Conservation (phyloP, 1,284 basidiomycete species). For the Ganoderma sinense region DNA sequence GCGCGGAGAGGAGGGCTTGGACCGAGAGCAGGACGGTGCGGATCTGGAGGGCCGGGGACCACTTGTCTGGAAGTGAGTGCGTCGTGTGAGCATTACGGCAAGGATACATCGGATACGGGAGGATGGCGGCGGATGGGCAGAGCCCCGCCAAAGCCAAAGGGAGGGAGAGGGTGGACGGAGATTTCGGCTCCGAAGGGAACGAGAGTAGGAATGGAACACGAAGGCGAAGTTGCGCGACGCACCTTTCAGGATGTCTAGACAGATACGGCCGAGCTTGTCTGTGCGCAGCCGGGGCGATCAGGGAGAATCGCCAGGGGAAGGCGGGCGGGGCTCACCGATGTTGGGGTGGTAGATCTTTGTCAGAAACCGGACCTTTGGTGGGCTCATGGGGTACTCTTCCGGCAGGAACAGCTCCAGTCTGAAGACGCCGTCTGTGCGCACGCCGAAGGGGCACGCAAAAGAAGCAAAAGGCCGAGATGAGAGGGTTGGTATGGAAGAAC, state of each 20-base stretch:
- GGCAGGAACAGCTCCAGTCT: constrained; percentile 97
- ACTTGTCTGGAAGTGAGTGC: constrained; percentile 77
- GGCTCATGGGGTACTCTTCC: constrained; percentile 99
- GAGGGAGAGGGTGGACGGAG: background rate
- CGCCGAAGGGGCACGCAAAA: constrained; percentile 6
- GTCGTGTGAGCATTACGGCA: constrained; percentile 9
- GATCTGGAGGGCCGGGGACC: constrained; percentile 98
- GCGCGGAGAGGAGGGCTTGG: constrained; percentile 94
- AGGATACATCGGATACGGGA: background rate
- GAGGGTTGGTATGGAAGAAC: background rate
- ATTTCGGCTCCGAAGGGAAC: background rate
- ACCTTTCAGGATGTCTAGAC: constrained; percentile 98
- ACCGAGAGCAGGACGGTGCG: constrained; percentile 96
- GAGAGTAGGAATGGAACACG: background rate
- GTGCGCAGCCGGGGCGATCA: constrained; percentile 16
- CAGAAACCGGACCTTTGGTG: constrained; percentile 97
- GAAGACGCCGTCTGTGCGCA: constrained; percentile 85
- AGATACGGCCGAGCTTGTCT: constrained; percentile 99
- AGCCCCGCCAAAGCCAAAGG: background rate
- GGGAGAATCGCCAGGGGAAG: background rate
- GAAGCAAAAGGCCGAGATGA: background rate
- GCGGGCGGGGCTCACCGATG: constrained; percentile 74
- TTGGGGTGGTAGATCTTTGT: constrained; percentile 99
- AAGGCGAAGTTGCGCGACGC: constrained; percentile 24
- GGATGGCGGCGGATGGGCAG: background rate